Base-by-base conservation (phyloP, 2,329 filamentous ascomycete genomes). In the Delphinella strobiligena region DNA sequence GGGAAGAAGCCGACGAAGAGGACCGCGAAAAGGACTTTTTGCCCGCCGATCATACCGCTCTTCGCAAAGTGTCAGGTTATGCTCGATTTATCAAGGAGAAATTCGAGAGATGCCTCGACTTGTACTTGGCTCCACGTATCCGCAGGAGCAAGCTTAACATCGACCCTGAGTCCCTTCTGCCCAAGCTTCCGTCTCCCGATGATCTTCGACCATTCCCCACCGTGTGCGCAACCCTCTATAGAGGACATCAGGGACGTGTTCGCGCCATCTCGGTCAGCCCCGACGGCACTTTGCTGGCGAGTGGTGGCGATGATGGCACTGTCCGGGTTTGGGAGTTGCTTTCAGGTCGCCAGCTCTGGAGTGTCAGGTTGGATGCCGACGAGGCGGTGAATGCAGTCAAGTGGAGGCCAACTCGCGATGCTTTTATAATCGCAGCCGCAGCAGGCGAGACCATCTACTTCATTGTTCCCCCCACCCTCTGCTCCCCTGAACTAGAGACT, bases 131-230 rank as follows among this genome's bases (percentile, higher is more conserved):
- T 12, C 91, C 93, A 34, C 75, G 91, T 54, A 78, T 98, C 41
- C 78, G 89, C 44, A 82, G 93, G 60, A 95, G 88, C 66, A 83
- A 88, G 61, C 75, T 98, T 54, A 94, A 96, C 63, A 96, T 98
- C 54, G 91, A 98, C 53, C 91, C 91, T 3, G 82, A 83, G 60
- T 93, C 86, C 29, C 69, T 98, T 37, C 72, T 98, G 27, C 89
- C 91, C 10, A 95, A 95, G 59, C 71, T 98, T 5, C 91, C 93
- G 5, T 84, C 82, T 44, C 89, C 91, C 1, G 85, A 94, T 52
- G 89, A 98, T 54, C 71, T 98, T 42, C 86, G 86, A 54, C 91
- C 91, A 2, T 98, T 96, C 70, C 91, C 91, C 11, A 94, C 88
- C 0, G 78, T 85, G 7, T 89, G 84, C 51, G 82, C 88, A 33